Evolutionary conservation across 176 grass and related monocot genomes (phyloP), one percentile per base, ranked within the genome.

Genomic region (Areca catechu): DNA sequence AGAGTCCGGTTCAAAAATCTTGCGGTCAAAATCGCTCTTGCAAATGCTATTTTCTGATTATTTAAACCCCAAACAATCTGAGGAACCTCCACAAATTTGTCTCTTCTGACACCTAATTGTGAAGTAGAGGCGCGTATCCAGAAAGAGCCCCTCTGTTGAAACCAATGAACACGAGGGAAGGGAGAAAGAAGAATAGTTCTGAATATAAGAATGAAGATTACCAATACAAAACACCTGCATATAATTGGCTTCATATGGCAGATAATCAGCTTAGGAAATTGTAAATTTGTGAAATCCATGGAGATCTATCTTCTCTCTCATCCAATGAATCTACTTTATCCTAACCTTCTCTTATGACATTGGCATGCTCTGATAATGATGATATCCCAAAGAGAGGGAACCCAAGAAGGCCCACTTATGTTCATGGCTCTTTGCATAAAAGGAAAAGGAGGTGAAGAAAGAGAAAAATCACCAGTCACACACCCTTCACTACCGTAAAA

Each of bases 1-100:
- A 98, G 88, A 51, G 94, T 89, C 25, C 94, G 77, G 49, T 98
- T 98, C 19, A 98, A 63, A 52, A 85, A 89, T 55, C 77, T 87
- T 0, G 94, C 88, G 3, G 88, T 98, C 74, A 98, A 78, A 63
- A 84, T 88, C 49, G 87, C 76, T 52, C 94, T 89, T 28, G 94
- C 94, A 18, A 98, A 76, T 19, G 94, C 94, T 54, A 98, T 98
- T 78, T 98, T 98, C 57, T 98, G 94, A 66, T 93, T 98, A 71
- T 98, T 98, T 66, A 98, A 76, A 53, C 94, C 94, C 94, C 94
- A 98, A 79, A 98, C 71, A 75, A 98, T 93, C 74, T 98, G 94
- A 48, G 94, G 94, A 22, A 89, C 81, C 77, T 81, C 81, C 28
- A 98, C 54, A 63, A 92, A 98, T 72, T 85, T 98, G 22, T 78